Evolutionary conservation across 352 stramenopile genomes (phyloP).

Genomic region (Peronospora destructor): DNA sequence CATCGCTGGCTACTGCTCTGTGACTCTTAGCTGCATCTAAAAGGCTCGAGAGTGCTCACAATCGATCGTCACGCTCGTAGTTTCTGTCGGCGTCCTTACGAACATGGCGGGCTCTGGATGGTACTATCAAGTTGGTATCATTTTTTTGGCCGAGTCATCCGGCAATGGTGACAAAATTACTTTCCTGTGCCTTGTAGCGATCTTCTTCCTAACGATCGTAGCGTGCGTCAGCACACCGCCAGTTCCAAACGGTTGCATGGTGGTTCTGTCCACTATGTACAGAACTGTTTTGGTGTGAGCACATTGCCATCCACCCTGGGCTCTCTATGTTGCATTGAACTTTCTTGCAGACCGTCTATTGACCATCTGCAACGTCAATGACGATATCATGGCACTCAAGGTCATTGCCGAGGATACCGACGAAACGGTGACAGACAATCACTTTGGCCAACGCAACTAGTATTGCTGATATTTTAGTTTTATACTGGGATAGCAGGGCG

Average conservation of each 20-base stretch:
- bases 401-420: slow-evolving; percentile 68
- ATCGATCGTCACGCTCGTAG: slow-evolving; percentile 67
- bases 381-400: slow-evolving; percentile 73
- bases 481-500: no score
- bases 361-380: slow-evolving; percentile 73
- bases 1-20: slow-evolving; percentile 56
- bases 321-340: slow-evolving; percentile 52
- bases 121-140: slow-evolving; percentile 56
- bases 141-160: slow-evolving; percentile 56
- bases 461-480: not conserved
- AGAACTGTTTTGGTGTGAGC: slow-evolving; percentile 43
- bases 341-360: slow-evolving; percentile 59
- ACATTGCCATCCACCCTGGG: slow-evolving; percentile 44
- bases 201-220: slow-evolving; percentile 56
- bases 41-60: slow-evolving; percentile 57
- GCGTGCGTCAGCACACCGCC: slow-evolving; percentile 43
- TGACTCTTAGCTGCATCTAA: slow-evolving; percentile 57
- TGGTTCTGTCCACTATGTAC: slow-evolving; percentile 62
- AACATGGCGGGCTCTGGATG: slow-evolving; percentile 52
- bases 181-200: slow-evolving; percentile 31
- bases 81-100: slow-evolving; percentile 59
- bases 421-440: slow-evolving; percentile 51
- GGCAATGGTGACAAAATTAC: slow-evolving; percentile 52
- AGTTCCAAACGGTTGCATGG: slow-evolving; percentile 42
- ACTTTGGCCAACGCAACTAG: slow-evolving; percentile 42